Evolutionary conservation across 1,139 yeast genomes (phyloP), one percentile per base, ranked within the genome.

Genomic region (Hyphopichia buzzinii): DNA sequence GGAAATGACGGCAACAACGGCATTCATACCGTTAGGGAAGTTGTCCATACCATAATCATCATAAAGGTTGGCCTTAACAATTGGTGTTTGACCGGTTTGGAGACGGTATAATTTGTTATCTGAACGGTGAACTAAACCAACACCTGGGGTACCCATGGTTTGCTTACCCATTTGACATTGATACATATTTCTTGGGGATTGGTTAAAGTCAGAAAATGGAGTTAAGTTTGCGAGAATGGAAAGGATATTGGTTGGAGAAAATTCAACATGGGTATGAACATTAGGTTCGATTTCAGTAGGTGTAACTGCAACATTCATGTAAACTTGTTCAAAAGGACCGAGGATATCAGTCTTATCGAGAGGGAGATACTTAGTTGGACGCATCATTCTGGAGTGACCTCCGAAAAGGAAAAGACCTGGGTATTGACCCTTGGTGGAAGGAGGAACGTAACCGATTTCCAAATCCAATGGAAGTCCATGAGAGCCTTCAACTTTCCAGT

Each of bases 161-260:
- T 92, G 99, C 69, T 92, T 92, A 79, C 97, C 98, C 99, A 92
- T 92, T 76, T 94, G 98, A 72, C 99, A 92, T 70, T 92, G 99
- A 62, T 92, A 92, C 98, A 94, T 92, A 62, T 92, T 92, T 81
- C 99, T 85, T 54, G 99, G 99, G 25, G 97, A 89, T 72, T 92
- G 99, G 64, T 92, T 92, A 71, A 92, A 94, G 64, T 92, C 98
- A 1, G 97, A 90, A 60, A 88, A 92, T n/a, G 31, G 31, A 27
- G 30, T 26, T 14, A 33, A 33, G n/a, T 28, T 33, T 13, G 43
- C 43, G 23, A 39, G 33, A 25, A 33, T 33, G 27, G 34, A 31
- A n/a, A 26, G 28, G 14, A 33, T 33, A n/a, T 22, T 33, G 30
- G 98, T 92, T 49, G 98, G 98, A 2, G 95, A 75, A 59, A 77